Base-by-base conservation (phyloP, 441 rosid species). In the Euphorbia celastroides region DNA sequence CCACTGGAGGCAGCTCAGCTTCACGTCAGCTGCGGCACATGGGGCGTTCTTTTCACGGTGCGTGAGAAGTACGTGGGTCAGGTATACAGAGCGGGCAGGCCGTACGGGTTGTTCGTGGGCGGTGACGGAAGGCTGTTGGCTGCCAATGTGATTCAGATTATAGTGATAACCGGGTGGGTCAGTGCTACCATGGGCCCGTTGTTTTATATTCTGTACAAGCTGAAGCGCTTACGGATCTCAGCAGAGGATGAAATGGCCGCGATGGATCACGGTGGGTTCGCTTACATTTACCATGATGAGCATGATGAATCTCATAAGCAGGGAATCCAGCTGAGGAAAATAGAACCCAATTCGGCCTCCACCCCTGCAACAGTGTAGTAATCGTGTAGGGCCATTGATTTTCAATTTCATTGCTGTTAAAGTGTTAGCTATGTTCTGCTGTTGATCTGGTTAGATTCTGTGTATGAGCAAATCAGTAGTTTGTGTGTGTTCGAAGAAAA, bases 11-110 rank as follows among this genome's bases (percentile, higher is more conserved):
- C 93, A 0, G 89, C 97, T 0, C 96, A 91, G 72, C 73, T 91
- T 20, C 97, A 91, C 57, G 97, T 96, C 7, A 93, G 97, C 0
- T 91, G 97, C n/a, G 97, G 97, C 5, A 80, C 85, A 0, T 91
- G 96, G 97, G 97, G 97, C 0, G 66, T 89, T 16, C 72, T 91
- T 57, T 91, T 91, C 80, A 90, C 94, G 0, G 94, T 86, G 23
- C 68, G 69, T 0, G 64, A 91, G 73, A 82, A 81, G 60, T 89
- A 75, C 25, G 80, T 88, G n/a, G 71, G 46, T 63, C 82, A 91
- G 60, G 84, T 91, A 1, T 91, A 88, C 44, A 64, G 60, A 6
- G 69, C 69, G 17, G 78, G 65, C 7, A 72, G 82, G 14, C 84
- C 80, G 0, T 75, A 91, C 41, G 97, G 97, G 32, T 65, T 89